phyloP scores from a whole-genome alignment of 2,329 filamentous ascomycete species.

The Verticillium tricorpus region DNA sequence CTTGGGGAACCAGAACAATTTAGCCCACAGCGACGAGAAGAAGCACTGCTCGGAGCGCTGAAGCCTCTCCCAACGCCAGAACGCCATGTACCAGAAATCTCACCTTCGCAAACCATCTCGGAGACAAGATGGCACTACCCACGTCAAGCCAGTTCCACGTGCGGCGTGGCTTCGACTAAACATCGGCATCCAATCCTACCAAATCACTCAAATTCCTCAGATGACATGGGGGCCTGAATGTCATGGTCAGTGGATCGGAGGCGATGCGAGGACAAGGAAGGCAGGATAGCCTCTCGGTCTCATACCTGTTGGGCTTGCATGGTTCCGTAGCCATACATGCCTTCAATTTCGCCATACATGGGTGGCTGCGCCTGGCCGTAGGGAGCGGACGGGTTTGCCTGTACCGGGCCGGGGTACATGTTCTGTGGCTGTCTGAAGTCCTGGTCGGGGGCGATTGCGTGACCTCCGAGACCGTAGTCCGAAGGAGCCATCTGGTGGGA shows the following conservation, averaged over 20 bases:
- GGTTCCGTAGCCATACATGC: constrained; percentile 78
- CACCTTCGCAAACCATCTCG: not conserved
- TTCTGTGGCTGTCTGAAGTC: constrained; percentile 75
- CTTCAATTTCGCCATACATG: constrained; percentile 78
- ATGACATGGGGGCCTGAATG: constrained; percentile 36
- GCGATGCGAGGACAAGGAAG: constrained; percentile 1
- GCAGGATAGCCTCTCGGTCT: constrained; percentile 9
- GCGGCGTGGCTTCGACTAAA: not conserved
- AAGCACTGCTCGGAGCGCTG: not conserved
- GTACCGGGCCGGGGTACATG: constrained; percentile 80
- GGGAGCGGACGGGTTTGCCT: constrained; percentile 62
- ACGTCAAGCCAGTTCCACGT: not conserved
- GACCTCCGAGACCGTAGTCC: constrained; percentile 59
- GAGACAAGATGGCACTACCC: not conserved
- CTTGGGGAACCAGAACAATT: not conserved
- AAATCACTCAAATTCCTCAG: constrained; percentile 39
- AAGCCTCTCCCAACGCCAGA: not conserved
- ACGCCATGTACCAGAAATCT: not conserved
- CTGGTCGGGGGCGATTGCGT: constrained; percentile 62
- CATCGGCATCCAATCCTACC: not conserved
- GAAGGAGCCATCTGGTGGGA: constrained; percentile 54
- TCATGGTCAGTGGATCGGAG: not conserved
- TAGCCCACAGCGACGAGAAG: not conserved
- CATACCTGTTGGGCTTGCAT: constrained; percentile 81
- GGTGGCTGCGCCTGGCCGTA: constrained; percentile 75